Evolutionary conservation across 2,329 filamentous ascomycete species (phyloP).

Genomic region (Emergomyces pasteurianus): DNA sequence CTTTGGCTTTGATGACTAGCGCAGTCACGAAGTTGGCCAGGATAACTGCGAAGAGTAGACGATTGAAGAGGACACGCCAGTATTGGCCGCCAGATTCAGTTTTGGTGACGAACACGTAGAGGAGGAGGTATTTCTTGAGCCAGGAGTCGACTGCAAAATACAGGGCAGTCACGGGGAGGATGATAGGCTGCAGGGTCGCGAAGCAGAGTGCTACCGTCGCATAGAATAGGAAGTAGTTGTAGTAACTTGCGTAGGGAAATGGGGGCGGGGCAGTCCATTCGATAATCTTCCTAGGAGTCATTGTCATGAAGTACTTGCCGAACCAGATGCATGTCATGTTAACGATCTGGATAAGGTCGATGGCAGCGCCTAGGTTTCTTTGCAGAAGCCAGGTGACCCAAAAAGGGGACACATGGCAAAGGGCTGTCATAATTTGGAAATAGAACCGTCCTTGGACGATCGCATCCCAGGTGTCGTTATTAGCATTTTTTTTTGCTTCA

Average conservation of each 20-base stretch:
- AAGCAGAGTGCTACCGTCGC: conserved; percentile 79
- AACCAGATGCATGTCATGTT: conserved; percentile 76
- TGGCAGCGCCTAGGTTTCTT: conserved; percentile 82
- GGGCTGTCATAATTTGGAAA: conserved; percentile 52
- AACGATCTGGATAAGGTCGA: conserved; percentile 83
- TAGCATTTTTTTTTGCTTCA: conserved; percentile 43
- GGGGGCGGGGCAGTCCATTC: conserved; percentile 82
- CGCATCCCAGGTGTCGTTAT: conserved; percentile 55
- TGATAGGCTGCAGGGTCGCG: conserved; percentile 72
- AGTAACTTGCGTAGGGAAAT: conserved; percentile 93
- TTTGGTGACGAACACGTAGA: conserved; percentile 95
- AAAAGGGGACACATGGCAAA: conserved; percentile 76
- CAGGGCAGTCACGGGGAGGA: conserved; percentile 71
- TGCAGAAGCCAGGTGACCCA: conserved; percentile 93
- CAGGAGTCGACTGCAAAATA: conserved; percentile 83
- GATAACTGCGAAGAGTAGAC: conserved; percentile 71
- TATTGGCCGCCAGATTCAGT: conserved; percentile 88
- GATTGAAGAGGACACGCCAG: conserved; percentile 86
- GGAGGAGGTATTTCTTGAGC: conserved; percentile 86
- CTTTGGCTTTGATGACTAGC: conserved; percentile 60
- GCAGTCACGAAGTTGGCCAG: conserved; percentile 70
- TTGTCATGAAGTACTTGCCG: conserved; percentile 69
- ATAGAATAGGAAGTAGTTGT: conserved; percentile 97
- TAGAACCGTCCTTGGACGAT: conserved; percentile 55
- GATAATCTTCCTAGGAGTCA: conserved; percentile 83